Evolutionary conservation across 257 asterid species (phyloP).

Genomic region (Lavandula angustifolia): DNA sequence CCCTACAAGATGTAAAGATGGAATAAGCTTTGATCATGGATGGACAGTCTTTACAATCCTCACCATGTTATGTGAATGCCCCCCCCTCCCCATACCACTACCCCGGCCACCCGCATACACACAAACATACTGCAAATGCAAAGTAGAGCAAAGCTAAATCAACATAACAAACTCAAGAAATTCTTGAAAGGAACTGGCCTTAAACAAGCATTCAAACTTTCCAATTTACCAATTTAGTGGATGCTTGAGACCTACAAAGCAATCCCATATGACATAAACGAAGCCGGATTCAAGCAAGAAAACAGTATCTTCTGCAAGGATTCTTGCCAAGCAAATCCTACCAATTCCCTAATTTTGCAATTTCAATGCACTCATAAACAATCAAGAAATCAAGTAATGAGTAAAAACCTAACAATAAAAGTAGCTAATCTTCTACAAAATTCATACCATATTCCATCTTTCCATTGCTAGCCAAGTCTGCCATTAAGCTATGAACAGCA

Average conservation of each 20-base stretch:
- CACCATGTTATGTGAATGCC: constrained; percentile 10
- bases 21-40: neutral
- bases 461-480: neutral
- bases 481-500: constrained; percentile 1
- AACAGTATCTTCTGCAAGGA: constrained; percentile 6
- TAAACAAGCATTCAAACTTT: constrained; percentile 6
- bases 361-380: neutral
- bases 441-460: neutral
- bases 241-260: constrained; percentile 7
- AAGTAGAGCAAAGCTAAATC: neutral
- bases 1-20: constrained; percentile 29
- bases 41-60: neutral
- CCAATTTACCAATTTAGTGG: constrained; percentile 9
- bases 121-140: neutral
- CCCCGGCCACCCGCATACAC: neutral
- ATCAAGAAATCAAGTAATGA: neutral
- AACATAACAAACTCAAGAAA: neutral
- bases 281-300: neutral
- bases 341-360: neutral
- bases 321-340: constrained; percentile 5
- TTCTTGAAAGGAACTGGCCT: neutral
- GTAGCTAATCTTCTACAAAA: neutral
- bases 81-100: too few relatives aligned
- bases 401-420: constrained; percentile 14
- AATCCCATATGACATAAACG: neutral